Evolutionary conservation across 2,329 filamentous ascomycete species (phyloP).

Genomic region (Xylaria multiplex): DNA sequence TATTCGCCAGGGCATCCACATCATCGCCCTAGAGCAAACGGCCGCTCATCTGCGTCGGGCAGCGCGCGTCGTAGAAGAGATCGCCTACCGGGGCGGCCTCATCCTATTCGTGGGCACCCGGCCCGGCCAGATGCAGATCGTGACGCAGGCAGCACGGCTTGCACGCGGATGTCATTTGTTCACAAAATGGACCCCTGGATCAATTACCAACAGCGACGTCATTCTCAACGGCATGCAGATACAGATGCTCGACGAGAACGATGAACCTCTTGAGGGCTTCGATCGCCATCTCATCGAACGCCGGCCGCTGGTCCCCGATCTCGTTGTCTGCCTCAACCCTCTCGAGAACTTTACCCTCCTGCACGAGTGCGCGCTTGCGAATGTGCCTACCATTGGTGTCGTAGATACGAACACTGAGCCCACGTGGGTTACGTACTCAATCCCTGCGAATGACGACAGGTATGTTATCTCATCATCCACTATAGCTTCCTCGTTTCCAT

Average conservation of each 20-base stretch:
- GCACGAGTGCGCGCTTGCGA: constrained; percentile 88
- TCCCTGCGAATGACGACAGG: constrained; percentile 97
- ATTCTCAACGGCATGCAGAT: constrained; percentile 77
- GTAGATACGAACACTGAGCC: constrained; percentile 95
- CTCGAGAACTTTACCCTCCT: constrained; percentile 90
- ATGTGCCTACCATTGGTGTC: constrained; percentile 92
- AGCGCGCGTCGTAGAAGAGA: constrained; percentile 89
- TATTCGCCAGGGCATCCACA: constrained; percentile 86
- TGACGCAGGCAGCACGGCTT: constrained; percentile 82
- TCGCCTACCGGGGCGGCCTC: constrained; percentile 82
- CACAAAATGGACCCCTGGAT: constrained; percentile 90
- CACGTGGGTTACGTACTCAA: constrained; percentile 94
- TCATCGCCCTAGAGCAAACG: constrained; percentile 90
- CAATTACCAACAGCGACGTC: constrained; percentile 91
- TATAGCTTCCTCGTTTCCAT: not conserved
- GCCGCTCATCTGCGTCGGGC: constrained; percentile 91
- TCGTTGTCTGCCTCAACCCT: constrained; percentile 93
- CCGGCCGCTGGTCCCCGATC: constrained; percentile 80
- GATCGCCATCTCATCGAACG: constrained; percentile 71
- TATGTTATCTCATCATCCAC: constrained; percentile 52
- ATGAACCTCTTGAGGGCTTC: constrained; percentile 70
- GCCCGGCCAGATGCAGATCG: constrained; percentile 79
- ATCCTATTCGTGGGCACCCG: constrained; percentile 93
- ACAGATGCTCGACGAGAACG: constrained; percentile 81
- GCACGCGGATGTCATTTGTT: constrained; percentile 88